Base-by-base conservation (phyloP, 1,139 yeast species). In the Geotrichum restrictum region DNA sequence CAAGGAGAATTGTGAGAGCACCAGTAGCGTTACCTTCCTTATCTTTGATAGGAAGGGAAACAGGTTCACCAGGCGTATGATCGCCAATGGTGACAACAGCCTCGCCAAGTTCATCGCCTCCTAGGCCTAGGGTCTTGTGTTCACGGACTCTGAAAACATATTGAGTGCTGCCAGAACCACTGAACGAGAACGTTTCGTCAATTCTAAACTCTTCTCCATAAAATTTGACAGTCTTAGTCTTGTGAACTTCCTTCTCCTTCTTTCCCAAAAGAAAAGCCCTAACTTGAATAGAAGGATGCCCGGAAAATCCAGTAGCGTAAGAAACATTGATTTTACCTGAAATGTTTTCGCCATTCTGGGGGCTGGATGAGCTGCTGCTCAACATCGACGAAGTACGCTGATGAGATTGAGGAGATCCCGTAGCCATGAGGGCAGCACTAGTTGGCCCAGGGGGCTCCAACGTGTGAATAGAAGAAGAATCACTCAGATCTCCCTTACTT, bases 111-210 rank as follows among this genome's bases (percentile, higher is more conserved):
- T 80, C 85, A 42, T 75, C 74, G 58, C 79, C 83, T 63, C 85
- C 27, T 13, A 18, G 82, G 42, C 95, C 93, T 60, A 91, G 78
- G 2, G 81, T 78, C 67, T 85, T 95, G 64, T 81, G 85, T 48
- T 84, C 82, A 49, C 80, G 74, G n/a, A 87, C 78, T 38, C 74
- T 73, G 62, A 91, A 78, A 3, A 79, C 70, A 48, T 91, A 39
- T 16, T 39, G 64, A 52, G 73, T 74, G 2, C 84, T 83, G 2
- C 82, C 69, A 3, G 84, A 73, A 7, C 93, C 82, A 64, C 79
- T 82, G 72, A 89, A 87, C 3, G 83, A 76, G 57, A 78, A 74
- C 24, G 83, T 74, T 64, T 88, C 96, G 60, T 80, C 79, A 79
- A 88, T 81, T 54, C 70, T 74, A 55, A 76, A 77, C 11, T 69